These are phyloP conservation scores for Linaria vulgaris DNA, from an alignment of 257 asterid genomes.

Conservation along the genomic window DNA sequence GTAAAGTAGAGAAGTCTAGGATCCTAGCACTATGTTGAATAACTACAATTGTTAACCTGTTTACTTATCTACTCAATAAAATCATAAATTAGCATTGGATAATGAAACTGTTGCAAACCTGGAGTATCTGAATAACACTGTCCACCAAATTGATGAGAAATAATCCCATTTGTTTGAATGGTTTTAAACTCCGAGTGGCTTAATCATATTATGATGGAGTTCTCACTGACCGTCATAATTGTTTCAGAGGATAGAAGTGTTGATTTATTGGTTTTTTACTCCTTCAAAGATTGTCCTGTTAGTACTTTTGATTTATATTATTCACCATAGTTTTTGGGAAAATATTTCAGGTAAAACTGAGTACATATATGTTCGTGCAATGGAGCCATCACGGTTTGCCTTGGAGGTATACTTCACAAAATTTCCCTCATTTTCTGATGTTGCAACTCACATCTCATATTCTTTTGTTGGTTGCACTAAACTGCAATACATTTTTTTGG, in stretches of 20 bases:
- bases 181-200: not conserved
- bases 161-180: not conserved
- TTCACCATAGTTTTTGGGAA: conserved; percentile 7
- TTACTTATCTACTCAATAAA: too few relatives aligned
- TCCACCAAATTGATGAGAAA: not conserved
- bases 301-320: not conserved
- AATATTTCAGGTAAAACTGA: conserved; percentile 78
- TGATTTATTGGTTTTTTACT: conserved; percentile 17
- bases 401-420: conserved; percentile 57
- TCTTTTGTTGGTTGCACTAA: conserved; percentile 12
- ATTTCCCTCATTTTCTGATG: conserved; percentile 15
- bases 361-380: conserved; percentile 60
- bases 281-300: not conserved
- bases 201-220: not conserved
- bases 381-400: conserved; percentile 74
- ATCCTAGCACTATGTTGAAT: conserved; percentile 1
- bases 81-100: too few relatives aligned
- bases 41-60: not conserved
- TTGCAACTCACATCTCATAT: conserved; percentile 9
- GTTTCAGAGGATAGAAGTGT: conserved; percentile 18
- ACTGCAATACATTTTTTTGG: conserved; percentile 9
- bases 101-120: not conserved
- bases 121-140: not conserved
- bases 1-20: conserved; percentile 10
- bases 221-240: not conserved